Percentiles rank a stretch among this genome's conserved stretches.
These are phyloP conservation scores for Isoetes taiwanensis DNA, from an alignment of 75 land plant species.

Conservation along the genomic window DNA sequence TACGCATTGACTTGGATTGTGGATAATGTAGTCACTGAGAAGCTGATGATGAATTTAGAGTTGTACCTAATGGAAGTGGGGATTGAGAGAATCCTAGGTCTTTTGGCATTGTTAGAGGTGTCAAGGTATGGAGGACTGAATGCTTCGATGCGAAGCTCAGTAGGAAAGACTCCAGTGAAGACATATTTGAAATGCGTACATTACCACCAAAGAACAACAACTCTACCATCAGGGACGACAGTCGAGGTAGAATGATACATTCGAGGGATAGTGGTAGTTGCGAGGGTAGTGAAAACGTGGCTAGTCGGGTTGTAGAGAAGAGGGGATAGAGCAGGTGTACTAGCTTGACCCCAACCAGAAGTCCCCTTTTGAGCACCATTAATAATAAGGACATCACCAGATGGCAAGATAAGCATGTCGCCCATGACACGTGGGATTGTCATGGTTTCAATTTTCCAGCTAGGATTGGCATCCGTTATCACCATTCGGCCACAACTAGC, in stretches of 20 bases:
- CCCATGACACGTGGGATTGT: conserved; percentile 55
- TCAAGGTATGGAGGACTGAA: conserved; percentile 36
- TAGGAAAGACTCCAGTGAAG: conserved; percentile 24
- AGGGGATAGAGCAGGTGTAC: conserved; percentile 21
- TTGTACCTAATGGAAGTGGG: conserved; percentile 15
- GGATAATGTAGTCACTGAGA: conserved; percentile 7
- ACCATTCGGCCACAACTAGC: conserved; percentile 38
- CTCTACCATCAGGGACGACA: conserved; percentile 36
- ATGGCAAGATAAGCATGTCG: conserved; percentile 62
- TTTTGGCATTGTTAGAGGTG: conserved; percentile 5
- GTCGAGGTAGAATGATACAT: conserved; percentile 41
- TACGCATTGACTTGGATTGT: conserved; percentile 12
- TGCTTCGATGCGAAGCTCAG: conserved; percentile 40
- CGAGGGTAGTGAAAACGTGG: conserved; percentile 4
- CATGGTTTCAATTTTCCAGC: conserved; percentile 59
- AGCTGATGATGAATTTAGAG: conserved; percentile 9
- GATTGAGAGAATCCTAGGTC: conserved; percentile 15
- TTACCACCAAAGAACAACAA: conserved; percentile 49
- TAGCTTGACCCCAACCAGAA: not conserved
- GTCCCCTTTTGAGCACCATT: conserved; percentile 8
- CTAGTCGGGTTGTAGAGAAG: conserved; percentile 15
- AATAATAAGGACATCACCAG: conserved; percentile 16
- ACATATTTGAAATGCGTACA: conserved; percentile 21
- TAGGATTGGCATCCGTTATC: conserved; percentile 32
- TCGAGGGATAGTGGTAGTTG: conserved; percentile 19